Evolutionary conservation across 805 yeast species (phyloP), one percentile per base, ranked within the genome.

Genomic region (Ogataea saltuana): DNA sequence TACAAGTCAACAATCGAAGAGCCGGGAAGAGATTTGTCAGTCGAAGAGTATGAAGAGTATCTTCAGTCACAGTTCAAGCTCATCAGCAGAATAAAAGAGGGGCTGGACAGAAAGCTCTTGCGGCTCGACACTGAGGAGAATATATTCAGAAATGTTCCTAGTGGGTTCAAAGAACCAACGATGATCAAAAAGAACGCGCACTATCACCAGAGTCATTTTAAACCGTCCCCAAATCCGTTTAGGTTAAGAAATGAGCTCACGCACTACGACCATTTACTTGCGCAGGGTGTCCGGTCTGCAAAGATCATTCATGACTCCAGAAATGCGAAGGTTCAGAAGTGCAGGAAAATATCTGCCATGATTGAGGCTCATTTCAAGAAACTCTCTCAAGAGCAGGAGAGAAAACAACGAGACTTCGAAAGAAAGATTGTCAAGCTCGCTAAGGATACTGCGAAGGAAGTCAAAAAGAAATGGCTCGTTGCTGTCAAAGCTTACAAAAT

Each of bases 341-440:
- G 88, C 2, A 78, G 80, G 54, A 85, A 80, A 50, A 76, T 89
- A 5, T 83, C 97, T 0, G 81, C 73, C 34, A 85, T 88, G 86
- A 70, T 93, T 16, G 97, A 91, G 48, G 80, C 74, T 36, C 90
- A 93, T 67, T 91, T 88, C 70, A 85, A 85, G 53, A 82, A 90
- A 60, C 75, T 86, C 37, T 81, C 84, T 0, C 96, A 96, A 45
- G 96, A 95, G 33, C 88, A 86, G 51, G 98, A 91, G 53, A 77
- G 95, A 45, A 78, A 80, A 45, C 75, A 75, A 17, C 82, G 82
- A 51, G 95, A 85, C 45, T 78, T 81, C 54, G 95, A 89, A 54
- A 84, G 78, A 53, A 78, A 80, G 41, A 71, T 85, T 45, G 70
- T 75, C 44, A 78, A 76, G 46, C 62, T 91, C 25, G 95, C 97